A percentile compares a stretch with the other conserved stretches of the same genome.
Evolutionary conservation across 2,329 filamentous ascomycete genomes (phyloP).

Genomic region (Epichloe elymi): DNA sequence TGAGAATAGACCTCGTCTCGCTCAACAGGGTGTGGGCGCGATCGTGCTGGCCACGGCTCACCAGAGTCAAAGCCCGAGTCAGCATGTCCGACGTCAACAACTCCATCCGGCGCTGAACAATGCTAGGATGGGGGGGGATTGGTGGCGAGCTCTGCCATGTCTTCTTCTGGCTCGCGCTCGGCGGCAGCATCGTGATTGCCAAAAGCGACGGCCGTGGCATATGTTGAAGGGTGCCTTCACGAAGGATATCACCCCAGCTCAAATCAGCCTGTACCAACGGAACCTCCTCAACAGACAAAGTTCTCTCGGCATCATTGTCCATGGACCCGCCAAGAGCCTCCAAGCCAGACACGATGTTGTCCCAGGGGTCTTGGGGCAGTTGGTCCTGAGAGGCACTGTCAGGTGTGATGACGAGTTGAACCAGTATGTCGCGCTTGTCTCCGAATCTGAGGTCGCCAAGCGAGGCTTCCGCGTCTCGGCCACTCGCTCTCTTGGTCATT

Average conservation of each 20-base stretch:
- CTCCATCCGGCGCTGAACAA: constrained; percentile 96
- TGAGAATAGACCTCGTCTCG: constrained; percentile 89
- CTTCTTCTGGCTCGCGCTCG: constrained; percentile 47
- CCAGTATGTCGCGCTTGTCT: constrained; percentile 85
- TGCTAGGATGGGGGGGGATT: constrained; percentile 87
- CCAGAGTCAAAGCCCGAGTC: constrained; percentile 77
- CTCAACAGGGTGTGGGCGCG: constrained; percentile 82
- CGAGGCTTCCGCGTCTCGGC: constrained; percentile 83
- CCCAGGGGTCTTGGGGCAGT: constrained; percentile 88
- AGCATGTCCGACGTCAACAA: constrained; percentile 96
- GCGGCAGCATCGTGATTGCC: constrained; percentile 88
- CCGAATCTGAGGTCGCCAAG: constrained; percentile 89
- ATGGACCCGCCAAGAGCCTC: constrained; percentile 82
- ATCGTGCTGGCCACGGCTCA: constrained; percentile 84
- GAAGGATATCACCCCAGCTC: constrained; percentile 82
- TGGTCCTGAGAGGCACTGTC: constrained; percentile 74
- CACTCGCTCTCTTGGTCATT: constrained; percentile 90
- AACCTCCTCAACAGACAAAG: constrained; percentile 81
- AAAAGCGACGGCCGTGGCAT: constrained; percentile 80
- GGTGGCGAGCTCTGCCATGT: constrained; percentile 57
- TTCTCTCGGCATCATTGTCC: constrained; percentile 74
- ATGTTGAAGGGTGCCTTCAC: constrained; percentile 75
- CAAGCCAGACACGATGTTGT: constrained; percentile 87
- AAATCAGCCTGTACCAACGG: constrained; percentile 92
- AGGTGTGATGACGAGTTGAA: constrained; percentile 83